Evolutionary conservation across 2,329 filamentous ascomycete genomes (phyloP).

Genomic region (Microdochium trichocladiopsis): DNA sequence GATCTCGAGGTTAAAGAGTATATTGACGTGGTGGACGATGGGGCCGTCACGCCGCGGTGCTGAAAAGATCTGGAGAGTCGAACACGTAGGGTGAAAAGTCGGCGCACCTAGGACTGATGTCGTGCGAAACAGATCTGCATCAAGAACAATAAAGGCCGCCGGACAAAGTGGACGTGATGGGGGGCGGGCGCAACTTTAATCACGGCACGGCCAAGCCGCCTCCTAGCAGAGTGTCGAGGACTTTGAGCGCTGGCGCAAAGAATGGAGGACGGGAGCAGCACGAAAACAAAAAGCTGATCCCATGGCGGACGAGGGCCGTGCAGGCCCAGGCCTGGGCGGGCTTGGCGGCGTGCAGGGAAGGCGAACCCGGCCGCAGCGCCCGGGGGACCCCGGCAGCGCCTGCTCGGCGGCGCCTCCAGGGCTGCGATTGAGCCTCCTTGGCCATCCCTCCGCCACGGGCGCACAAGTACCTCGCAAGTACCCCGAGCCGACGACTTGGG

Average conservation of each 20-base stretch:
- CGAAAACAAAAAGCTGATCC: not conserved
- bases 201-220: not conserved
- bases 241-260: not conserved
- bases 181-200: not conserved
- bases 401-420: too few species aligned
- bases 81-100: not conserved
- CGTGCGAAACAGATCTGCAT: not conserved
- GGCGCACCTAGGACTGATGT: not conserved
- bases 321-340: not conserved
- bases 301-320: not conserved
- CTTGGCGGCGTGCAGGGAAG: not conserved
- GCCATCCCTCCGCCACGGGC: too few species aligned
- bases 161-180: not conserved
- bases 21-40: too few species aligned
- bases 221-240: not conserved
- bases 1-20: too few species aligned
- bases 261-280: not conserved
- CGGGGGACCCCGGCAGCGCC: not conserved
- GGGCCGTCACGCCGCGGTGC: too few species aligned
- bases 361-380: not conserved
- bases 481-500: too few species aligned
- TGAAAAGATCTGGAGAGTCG: too few species aligned
- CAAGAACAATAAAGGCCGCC: not conserved
- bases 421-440: too few species aligned
- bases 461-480: too few species aligned